These are phyloP conservation scores for Steccherinum ochraceum DNA, from an alignment of 768 basidiomycete genomes.

Conservation along the genomic window DNA sequence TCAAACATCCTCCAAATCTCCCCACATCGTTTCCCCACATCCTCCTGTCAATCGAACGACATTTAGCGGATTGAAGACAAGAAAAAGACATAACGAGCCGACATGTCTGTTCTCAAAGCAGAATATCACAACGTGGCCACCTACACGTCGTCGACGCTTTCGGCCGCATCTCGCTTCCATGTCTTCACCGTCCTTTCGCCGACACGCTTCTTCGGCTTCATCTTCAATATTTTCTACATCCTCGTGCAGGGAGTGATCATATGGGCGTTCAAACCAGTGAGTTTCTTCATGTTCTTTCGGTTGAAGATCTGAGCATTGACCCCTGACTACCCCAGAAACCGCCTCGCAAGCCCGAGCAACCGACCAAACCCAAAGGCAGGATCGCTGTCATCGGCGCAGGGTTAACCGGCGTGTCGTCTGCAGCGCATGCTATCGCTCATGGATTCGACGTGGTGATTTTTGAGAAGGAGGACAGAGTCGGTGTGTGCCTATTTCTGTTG, in stretches of 20 bases:
- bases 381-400: conserved; percentile 47
- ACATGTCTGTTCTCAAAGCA: neutral
- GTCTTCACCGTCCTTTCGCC: conserved; percentile 5
- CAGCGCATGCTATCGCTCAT: conserved; percentile 44
- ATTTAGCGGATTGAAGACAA: too few species aligned
- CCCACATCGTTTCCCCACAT: too few species aligned
- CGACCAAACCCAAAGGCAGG: conserved; percentile 31
- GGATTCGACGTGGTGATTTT: conserved; percentile 48
- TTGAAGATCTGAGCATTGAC: neutral
- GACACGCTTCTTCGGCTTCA: conserved; percentile 1
- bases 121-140: neutral
- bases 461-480: conserved; percentile 25
- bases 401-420: conserved; percentile 46
- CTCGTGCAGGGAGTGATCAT: conserved; percentile 31
- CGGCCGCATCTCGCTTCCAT: neutral
- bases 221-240: conserved; percentile 26
- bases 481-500: conserved; percentile 10
- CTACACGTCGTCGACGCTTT: neutral
- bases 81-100: too few species aligned
- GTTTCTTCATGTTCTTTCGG: neutral
- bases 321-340: conserved; percentile 3
- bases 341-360: conserved; percentile 17
- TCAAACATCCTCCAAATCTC: too few species aligned
- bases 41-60: neutral
- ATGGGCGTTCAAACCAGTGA: conserved; percentile 34